Conservation (phyloP, 495 filamentous ascomycete genomes). For the Trichoderma orchidacearum region DNA sequence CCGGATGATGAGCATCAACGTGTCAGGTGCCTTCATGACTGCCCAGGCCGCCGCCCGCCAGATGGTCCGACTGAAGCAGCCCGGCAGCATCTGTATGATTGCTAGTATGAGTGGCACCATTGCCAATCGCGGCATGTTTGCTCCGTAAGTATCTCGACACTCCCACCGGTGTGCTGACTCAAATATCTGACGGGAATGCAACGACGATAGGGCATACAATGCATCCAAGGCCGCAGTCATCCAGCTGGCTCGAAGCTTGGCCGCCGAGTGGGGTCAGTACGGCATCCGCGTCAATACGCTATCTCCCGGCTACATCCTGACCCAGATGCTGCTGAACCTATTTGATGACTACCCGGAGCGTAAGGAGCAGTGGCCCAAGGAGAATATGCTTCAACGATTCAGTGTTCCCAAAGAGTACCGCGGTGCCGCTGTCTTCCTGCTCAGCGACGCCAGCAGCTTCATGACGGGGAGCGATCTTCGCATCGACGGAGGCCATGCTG, state of each 20-base stretch:
- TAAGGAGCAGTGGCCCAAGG: conserved; percentile 60
- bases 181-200: too few relatives aligned
- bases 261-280: conserved; percentile 71
- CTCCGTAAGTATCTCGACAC: conserved; percentile 19
- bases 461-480: conserved; percentile 74
- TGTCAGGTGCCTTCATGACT: conserved; percentile 64
- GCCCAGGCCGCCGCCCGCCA: conserved; percentile 63
- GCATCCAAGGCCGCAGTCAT: conserved; percentile 79
- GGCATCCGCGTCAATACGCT: conserved; percentile 92
- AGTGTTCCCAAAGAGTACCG: conserved; percentile 71
- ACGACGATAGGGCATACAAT: conserved; percentile 88
- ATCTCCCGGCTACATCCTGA: conserved; percentile 89
- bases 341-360: conserved; percentile 68
- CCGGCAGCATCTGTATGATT: conserved; percentile 59
- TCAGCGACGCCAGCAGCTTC: conserved; percentile 76
- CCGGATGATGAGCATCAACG: conserved; percentile 59
- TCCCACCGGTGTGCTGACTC: conserved; percentile 24
- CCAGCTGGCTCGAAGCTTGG: conserved; percentile 77
- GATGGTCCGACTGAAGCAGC: conserved; percentile 47
- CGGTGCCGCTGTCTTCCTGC: conserved; percentile 68
- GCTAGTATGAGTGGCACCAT: conserved; percentile 71
- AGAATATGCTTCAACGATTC: conserved; percentile 80
- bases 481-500: conserved; percentile 71
- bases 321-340: conserved; percentile 74
- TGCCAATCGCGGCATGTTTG: conserved; percentile 48